These are phyloP conservation scores for Smallanthus sonchifolius DNA, from an alignment of 129 eudicot species.

Conservation along the genomic window DNA sequence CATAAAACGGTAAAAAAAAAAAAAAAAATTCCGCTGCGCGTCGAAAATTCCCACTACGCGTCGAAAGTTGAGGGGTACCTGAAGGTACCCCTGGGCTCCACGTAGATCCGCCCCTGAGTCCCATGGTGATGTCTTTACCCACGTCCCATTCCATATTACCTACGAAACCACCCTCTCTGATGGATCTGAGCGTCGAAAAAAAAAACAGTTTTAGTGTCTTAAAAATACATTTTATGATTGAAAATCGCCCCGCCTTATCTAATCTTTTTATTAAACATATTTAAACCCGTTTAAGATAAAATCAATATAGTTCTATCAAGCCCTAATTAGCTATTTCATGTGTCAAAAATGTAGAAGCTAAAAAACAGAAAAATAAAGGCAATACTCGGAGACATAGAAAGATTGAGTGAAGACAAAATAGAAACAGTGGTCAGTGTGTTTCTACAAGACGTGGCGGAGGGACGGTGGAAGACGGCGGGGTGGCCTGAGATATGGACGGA, in stretches of 20 bases:
- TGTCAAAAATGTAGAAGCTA: conserved; percentile 49
- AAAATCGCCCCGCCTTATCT: neutral
- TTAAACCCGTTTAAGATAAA: neutral
- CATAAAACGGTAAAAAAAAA: too few species aligned
- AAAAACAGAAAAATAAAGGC: conserved; percentile 37
- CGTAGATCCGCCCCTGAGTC: too few species aligned
- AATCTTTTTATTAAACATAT: neutral
- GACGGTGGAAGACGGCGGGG: conserved; percentile 56
- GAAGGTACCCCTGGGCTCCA: too few species aligned
- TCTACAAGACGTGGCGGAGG: conserved; percentile 49
- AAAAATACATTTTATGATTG: too few species aligned
- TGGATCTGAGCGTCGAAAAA: too few species aligned
- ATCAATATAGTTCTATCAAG: neutral
- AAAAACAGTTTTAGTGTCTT: too few species aligned
- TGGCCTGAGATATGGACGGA: conserved; percentile 94
- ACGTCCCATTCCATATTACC: too few species aligned
- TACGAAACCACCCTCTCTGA: too few species aligned
- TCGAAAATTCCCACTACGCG: too few species aligned
- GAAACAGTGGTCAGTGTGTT: conserved; percentile 43
- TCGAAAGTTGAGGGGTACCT: too few species aligned
- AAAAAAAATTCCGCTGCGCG: too few species aligned
- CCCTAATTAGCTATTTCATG: neutral
- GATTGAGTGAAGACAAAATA: conserved; percentile 43
- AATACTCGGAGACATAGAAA: conserved; percentile 48
- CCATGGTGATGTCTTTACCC: too few species aligned